Base-by-base conservation (phyloP, 352 stramenopile genomes). In the Globisporangium canariense region DNA sequence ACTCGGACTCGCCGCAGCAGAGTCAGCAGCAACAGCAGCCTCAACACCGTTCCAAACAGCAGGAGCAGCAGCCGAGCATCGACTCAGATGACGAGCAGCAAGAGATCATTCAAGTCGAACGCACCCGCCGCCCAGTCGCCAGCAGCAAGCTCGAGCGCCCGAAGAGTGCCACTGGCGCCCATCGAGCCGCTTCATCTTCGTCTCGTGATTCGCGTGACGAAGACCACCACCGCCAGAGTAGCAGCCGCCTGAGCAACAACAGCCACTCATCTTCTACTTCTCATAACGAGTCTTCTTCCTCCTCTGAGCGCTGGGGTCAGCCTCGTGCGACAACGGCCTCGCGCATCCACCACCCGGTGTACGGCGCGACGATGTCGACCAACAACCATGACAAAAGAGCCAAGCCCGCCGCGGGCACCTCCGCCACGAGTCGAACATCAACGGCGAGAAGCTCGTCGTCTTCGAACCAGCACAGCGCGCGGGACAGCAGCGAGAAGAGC, bases 221-320 rank as follows among this genome's bases (percentile, higher is more conserved):
- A 40, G 74, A 80, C 38, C 64, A 78, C 1, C 58, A 34, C 9
- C 60, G 68, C 47, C 75, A 69, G 20, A 79, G 71, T 20, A 72
- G 62, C 30, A 52, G 58, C 1, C 40, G 63, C 13, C 34, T 62
- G 4, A 69, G 69, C 38, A 83, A 74, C 68, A 86, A 78, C 55
- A 80, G 80, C 30, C 67, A 75, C n/a, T 60, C 67, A 5, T 71
- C 25, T 4, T 57, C 70, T 36, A 36, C 32, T n/a, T 75, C 64
- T 4, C 28, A 73, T 41, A 66, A 81, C 0, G 45, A 51, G 45
- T 51, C 45, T 28, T 65, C 72, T 18, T 60, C 64, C 4, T 65
- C 71, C 22, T 58, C 64, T 10, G 77, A 80, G 18, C 83, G 81
- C 41, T 88, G 79, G 81, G 79, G 78, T 4, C 80, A 88, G 43